These are phyloP conservation scores for Cyclotella atomus DNA, from an alignment of 108 stramenopile species.

Conservation along the genomic window DNA sequence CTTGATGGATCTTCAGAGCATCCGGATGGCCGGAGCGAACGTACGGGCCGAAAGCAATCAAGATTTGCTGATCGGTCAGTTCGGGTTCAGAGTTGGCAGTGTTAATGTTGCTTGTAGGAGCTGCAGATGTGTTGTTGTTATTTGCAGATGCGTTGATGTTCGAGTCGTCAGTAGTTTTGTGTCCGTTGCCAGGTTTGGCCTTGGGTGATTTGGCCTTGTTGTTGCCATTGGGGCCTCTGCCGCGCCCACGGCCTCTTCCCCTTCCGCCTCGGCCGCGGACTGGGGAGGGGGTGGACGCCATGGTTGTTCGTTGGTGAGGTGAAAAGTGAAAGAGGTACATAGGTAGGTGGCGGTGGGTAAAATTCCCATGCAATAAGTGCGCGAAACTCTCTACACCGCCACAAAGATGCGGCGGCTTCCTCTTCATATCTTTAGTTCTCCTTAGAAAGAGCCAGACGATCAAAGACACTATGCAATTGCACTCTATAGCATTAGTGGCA, in stretches of 20 bases:
- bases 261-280: slow-evolving; percentile 28
- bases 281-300: slow-evolving; percentile 5
- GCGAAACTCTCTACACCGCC: too few species aligned
- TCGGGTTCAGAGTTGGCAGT: background rate
- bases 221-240: slow-evolving; percentile 11
- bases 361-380: too few species aligned
- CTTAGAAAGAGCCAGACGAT: too few species aligned
- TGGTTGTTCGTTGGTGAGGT: background rate
- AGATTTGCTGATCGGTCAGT: slow-evolving; percentile 51
- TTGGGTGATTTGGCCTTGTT: slow-evolving; percentile 4
- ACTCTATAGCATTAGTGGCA: too few species aligned
- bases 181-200: background rate
- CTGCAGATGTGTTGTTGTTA: slow-evolving; percentile 12
- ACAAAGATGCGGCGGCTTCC: too few species aligned
- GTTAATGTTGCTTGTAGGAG: background rate
- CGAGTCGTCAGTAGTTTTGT: slow-evolving; percentile 8
- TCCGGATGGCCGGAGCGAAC: slow-evolving; percentile 62
- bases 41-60: slow-evolving; percentile 75
- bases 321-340: too few species aligned
- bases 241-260: slow-evolving; percentile 43
- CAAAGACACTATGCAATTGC: too few species aligned
- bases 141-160: background rate
- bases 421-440: too few species aligned
- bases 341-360: too few species aligned
- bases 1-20: slow-evolving; percentile 70